Conservation (phyloP, 2,329 filamentous ascomycete genomes). For the Aspergillus ruber region DNA sequence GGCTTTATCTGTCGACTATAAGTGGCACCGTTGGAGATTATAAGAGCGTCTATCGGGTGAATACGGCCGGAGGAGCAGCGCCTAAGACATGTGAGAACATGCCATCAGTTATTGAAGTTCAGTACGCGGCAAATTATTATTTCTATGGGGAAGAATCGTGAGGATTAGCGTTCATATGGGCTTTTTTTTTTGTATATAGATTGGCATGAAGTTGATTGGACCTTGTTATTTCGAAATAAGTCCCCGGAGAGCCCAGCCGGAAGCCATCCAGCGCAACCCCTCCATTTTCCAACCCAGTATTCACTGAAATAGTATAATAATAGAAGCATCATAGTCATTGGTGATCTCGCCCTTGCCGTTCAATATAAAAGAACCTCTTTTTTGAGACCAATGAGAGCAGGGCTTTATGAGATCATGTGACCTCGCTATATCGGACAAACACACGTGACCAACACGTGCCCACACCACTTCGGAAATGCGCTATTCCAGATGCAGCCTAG, state of each 20-base stretch:
- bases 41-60: conserved; percentile 72
- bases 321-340: not conserved
- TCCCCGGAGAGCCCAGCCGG: not conserved
- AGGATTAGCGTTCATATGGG: conserved; percentile 1
- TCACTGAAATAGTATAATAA: no score
- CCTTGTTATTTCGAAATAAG: not conserved
- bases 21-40: conserved; percentile 55
- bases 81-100: conserved; percentile 66
- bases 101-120: conserved; percentile 59
- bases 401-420: conserved; percentile 24
- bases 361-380: not conserved
- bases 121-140: conserved; percentile 80
- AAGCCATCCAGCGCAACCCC: not conserved
- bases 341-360: not conserved
- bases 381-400: conserved; percentile 13
- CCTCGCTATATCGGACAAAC: conserved; percentile 10
- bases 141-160: conserved; percentile 38
- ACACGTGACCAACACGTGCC: conserved; percentile 18
- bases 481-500: conserved; percentile 25
- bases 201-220: not conserved
- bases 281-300: not conserved
- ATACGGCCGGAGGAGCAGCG: conserved; percentile 73
- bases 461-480: conserved; percentile 10
- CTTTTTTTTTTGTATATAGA: not conserved
- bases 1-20: conserved; percentile 63